phyloP scores from a whole-genome alignment of 345 rosid species.

The Draba incana region DNA sequence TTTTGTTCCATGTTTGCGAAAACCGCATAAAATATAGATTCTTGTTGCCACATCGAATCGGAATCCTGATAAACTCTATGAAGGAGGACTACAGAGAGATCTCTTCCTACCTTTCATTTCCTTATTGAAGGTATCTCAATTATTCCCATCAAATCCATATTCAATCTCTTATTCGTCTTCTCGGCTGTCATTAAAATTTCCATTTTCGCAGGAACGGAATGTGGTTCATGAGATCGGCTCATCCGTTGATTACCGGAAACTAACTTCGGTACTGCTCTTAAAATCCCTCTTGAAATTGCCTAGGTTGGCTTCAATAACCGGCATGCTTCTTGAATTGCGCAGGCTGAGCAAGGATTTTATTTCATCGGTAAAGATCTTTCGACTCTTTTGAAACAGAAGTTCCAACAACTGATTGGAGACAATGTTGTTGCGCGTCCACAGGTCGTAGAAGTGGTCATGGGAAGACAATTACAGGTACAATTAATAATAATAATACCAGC shows the following conservation, averaged over 20 bases:
- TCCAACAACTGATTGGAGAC: slow-evolving; percentile 69
- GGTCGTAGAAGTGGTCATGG: slow-evolving; percentile 93
- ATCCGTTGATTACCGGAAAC: slow-evolving; percentile 79
- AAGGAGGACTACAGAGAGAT: slow-evolving; percentile 97
- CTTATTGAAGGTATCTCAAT: slow-evolving; percentile 67
- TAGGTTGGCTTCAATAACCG: slow-evolving; percentile 27
- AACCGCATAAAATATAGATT: slow-evolving; percentile 59
- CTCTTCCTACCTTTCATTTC: slow-evolving; percentile 91
- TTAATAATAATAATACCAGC: background rate
- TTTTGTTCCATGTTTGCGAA: background rate
- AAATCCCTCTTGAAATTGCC: background rate
- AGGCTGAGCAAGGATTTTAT: slow-evolving; percentile 96
- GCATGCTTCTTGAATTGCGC: slow-evolving; percentile 29
- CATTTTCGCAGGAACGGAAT: slow-evolving; percentile 66
- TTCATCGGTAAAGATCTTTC: slow-evolving; percentile 74
- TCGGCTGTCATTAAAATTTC: slow-evolving; percentile 12
- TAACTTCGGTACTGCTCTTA: slow-evolving; percentile 66
- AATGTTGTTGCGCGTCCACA: slow-evolving; percentile 51
- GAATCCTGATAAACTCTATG: slow-evolving; percentile 97
- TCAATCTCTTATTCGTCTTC: background rate
- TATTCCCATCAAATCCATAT: slow-evolving; percentile 10
- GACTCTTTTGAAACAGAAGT: slow-evolving; percentile 60
- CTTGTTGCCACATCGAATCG: slow-evolving; percentile 97
- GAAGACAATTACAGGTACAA: slow-evolving; percentile 74
- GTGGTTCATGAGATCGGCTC: slow-evolving; percentile 90